Base-by-base conservation (phyloP, 768 basidiomycete genomes). In the Tricholoma flavovirens region DNA sequence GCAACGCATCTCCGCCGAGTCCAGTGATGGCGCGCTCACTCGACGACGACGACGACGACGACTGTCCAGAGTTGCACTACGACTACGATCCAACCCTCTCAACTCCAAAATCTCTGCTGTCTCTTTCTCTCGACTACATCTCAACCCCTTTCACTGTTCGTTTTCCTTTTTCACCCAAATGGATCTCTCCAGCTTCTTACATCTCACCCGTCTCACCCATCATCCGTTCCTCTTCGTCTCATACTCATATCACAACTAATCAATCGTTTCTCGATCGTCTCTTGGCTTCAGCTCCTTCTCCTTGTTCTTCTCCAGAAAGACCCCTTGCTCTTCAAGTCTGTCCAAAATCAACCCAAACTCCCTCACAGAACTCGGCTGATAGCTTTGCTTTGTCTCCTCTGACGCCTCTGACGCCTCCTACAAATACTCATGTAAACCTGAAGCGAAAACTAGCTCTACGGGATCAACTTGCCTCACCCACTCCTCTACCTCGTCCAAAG, bases 171-270 rank as follows among this genome's bases (percentile, higher is more conserved):
- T 55, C 52, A 11, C 30, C 53, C 29, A 45, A 46, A n/a, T 42
- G 54, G 50, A 51, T 52, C 30, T 48, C 49, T 26, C 26, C 53
- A 12, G 50, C 45, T 12, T 53, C 59, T 19, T 53, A 57, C 15
- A 51, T 61, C 26, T 61, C 60, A 5, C 60, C 60, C 6, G 42
- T 59, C 26, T 61, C 60, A 5, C 60, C 60, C 6, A 35, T 59
- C 15, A 33, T 59, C 21, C 60, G 56, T 10, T 55, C 61, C 1
- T 59, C 55, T 14, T 30, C 46, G 1, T 17, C 32, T 17, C 29
- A 36, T 15, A 3, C 45, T 8, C 7, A 32, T 4, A 36, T 15
- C 4, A 4, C 19, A 43, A 19, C 17, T 22, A n/a, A 55, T 33
- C 35, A 51, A 21, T 49, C 43, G 5, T 38, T 58, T 49, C 53